Base-by-base conservation (phyloP, 164 flowering plant species). In the Magnolia officinalis region DNA sequence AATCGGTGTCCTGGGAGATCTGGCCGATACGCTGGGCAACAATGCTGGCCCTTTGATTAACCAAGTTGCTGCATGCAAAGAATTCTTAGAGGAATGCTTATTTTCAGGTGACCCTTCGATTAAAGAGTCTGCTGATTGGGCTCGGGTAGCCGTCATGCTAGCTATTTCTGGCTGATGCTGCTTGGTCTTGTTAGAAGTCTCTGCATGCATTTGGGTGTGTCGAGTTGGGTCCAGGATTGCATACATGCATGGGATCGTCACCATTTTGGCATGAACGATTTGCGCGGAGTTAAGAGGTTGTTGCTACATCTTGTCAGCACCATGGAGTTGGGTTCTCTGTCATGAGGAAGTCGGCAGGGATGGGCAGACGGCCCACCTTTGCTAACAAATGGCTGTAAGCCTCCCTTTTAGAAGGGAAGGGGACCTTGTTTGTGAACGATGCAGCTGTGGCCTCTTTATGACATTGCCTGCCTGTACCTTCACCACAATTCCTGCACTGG, bases 61-160 rank as follows among this genome's bases (percentile, higher is more conserved):
- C 81, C 94, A 90, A 67, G 88, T 94, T 72, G 80, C 84, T 50
- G 88, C 91, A 67, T 83, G 94, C 88, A 90, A 84, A 81, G 90
- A 89, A 61, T 91, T 91, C 77, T 79, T 91, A 64, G 86, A 85
- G 74, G 97, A 92, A 82, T 92, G 97, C 81, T 83, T 92, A 84
- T 83, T 90, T 61, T 91, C 97, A 20, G 92, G 90, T 50, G 97
- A 92, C 78, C 88, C 81, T 82, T 83, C 88, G 88, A 87, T 92
- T 76, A 91, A 92, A 77, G 94, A 92, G 83, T 89, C 95, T 79
- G 97, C 94, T 21, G 94, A 92, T 71, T 91, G 94, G 95, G 93
- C 93, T 66, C 85, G 82, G 84, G 67, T 87, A 85, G 91, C 93
- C 72, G 84, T 92, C 72, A 84, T 81, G 73, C 91, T 90, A 78